Evolutionary conservation across 2,329 filamentous ascomycete genomes (phyloP), one percentile per base, ranked within the genome.

Genomic region (Ophiocordyceps unilateralis): DNA sequence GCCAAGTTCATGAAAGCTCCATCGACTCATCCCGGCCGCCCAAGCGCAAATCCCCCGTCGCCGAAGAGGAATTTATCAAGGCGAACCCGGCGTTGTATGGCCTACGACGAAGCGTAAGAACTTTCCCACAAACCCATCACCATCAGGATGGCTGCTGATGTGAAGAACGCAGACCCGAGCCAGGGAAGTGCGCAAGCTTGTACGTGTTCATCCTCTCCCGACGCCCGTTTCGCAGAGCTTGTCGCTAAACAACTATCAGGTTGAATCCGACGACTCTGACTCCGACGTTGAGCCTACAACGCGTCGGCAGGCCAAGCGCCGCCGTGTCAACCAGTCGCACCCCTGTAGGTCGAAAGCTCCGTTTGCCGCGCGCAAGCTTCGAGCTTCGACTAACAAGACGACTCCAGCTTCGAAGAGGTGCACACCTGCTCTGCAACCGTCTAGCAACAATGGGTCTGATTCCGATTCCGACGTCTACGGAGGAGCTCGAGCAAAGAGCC

Each of bases 21-120:
- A 73, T 77, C 53, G 79, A 80, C 53, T 83, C 81, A 38, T 72
- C 71, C 48, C 72, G 77, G 56, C 74, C 72, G 41, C 63, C 70
- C 47, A 94, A 94, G 69, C 81, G 87, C 63, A 82, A 84, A 64
- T 62, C 70, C 50, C 60, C 70, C 56, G 58, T 74, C 32, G 78
- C 81, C 42, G 83, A 91, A 53, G 81, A 91, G 46, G 80, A 87
- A 40, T 88, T 79, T 56, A 94, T 96, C 53, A 74, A 81, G 54
- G 83, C 85, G 56, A 93, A 98, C 55, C 91, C 91, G 39, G 87
- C 94, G 63, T 70, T 98, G 9, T 98, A 96, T 66, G 91, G 91
- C 40, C 70, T 98, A 51, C 78, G 91, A 53, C 77, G 91, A 66
- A 98, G 91, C 67, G 88, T 91, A 79, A 48, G 82, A 63, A 24